A percentile compares a stretch with the other conserved stretches of the same genome.
These are phyloP conservation scores for Leccinum variicolor DNA, from an alignment of 768 basidiomycete species.

Conservation along the genomic window DNA sequence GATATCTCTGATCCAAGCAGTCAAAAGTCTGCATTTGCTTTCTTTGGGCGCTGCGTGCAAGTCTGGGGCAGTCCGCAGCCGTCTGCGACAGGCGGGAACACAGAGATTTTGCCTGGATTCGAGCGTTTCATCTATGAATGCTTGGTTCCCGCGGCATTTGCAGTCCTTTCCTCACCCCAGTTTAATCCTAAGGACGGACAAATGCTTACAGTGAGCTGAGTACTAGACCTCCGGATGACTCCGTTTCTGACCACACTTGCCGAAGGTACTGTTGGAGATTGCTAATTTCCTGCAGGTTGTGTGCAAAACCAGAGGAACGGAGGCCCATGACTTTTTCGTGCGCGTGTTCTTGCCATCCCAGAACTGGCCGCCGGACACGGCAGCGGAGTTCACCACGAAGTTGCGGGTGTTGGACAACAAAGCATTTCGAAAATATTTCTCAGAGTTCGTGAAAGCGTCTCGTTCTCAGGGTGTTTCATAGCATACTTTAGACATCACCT, in stretches of 20 bases:
- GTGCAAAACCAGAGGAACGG: conserved; percentile 71
- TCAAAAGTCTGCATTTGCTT: conserved; percentile 76
- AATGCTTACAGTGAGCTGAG: conserved; percentile 64
- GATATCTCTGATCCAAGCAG: conserved; percentile 73
- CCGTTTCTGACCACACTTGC: not conserved
- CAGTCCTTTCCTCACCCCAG: conserved; percentile 69
- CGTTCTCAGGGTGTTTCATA: conserved; percentile 53
- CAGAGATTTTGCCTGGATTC: conserved; percentile 73
- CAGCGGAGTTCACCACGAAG: conserved; percentile 74
- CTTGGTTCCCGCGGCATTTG: conserved; percentile 78
- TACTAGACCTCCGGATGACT: not conserved
- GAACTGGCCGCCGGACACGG: conserved; percentile 77
- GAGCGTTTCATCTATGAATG: conserved; percentile 90
- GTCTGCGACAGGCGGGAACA: conserved; percentile 32
- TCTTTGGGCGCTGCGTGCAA: conserved; percentile 66
- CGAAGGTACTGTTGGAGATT: conserved; percentile 85
- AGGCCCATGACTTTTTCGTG: conserved; percentile 79
- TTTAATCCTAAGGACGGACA: conserved; percentile 92
- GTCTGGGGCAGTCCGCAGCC: conserved; percentile 62
- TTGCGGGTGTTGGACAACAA: conserved; percentile 72
- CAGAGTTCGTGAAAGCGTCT: conserved; percentile 76
- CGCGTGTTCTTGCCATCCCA: conserved; percentile 83
- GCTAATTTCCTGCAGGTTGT: conserved; percentile 80
- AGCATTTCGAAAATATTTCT: conserved; percentile 81
- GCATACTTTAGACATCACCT: conserved; percentile 18